A percentile compares a stretch with the other conserved stretches of the same genome.
These are phyloP conservation scores for Beauveria caledonica DNA, from an alignment of 2,329 filamentous ascomycete species.

Conservation along the genomic window DNA sequence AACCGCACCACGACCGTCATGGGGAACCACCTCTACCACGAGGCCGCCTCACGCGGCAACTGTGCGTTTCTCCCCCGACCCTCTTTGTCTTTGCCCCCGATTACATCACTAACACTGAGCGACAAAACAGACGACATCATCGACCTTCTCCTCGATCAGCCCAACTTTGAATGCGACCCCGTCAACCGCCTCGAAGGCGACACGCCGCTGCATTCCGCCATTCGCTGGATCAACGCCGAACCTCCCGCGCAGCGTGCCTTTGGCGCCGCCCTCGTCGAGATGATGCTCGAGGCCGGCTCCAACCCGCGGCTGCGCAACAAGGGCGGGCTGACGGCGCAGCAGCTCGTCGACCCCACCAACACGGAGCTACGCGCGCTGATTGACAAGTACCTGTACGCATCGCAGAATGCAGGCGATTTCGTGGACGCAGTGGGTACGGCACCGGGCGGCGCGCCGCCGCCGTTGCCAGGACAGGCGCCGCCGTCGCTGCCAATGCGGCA, in stretches of 20 bases:
- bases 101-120: not conserved
- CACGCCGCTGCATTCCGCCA: slow-evolving; percentile 70
- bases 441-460: slow-evolving; percentile 11
- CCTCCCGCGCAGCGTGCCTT: slow-evolving; percentile 54
- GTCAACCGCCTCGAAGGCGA: slow-evolving; percentile 62
- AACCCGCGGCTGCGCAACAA: slow-evolving; percentile 56
- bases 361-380: slow-evolving; percentile 52
- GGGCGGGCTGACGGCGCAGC: slow-evolving; percentile 60
- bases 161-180: slow-evolving; percentile 78
- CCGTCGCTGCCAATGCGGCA: slow-evolving; percentile 16
- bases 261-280: slow-evolving; percentile 60
- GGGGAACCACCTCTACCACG: slow-evolving; percentile 83
- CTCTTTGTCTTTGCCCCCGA: not conserved
- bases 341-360: slow-evolving; percentile 68
- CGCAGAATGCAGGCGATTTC: slow-evolving; percentile 51
- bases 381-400: slow-evolving; percentile 61
- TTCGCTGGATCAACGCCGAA: slow-evolving; percentile 67
- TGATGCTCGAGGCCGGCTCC: slow-evolving; percentile 74
- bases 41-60: slow-evolving; percentile 78
- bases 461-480: slow-evolving; percentile 12
- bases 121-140: slow-evolving; percentile 63
- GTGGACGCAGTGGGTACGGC: slow-evolving; percentile 28
- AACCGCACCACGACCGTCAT: slow-evolving; percentile 80
- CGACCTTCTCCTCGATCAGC: slow-evolving; percentile 74
- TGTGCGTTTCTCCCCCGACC: slow-evolving; percentile 50